Evolutionary conservation across 345 rosid genomes (phyloP), one percentile per base, ranked within the genome.

Genomic region (Gossypium australe): DNA sequence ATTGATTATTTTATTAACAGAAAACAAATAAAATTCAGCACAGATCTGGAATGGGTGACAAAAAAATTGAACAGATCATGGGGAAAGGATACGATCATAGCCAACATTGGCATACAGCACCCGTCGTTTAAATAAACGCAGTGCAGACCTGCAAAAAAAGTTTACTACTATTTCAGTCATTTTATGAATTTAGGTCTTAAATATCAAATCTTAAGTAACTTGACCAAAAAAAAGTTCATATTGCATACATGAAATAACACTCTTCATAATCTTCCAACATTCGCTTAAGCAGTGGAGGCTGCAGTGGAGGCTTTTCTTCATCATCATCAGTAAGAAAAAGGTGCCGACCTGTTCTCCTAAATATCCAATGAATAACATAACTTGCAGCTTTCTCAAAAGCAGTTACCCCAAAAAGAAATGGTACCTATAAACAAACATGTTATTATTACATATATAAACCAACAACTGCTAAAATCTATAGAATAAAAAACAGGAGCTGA

Each of bases 371-470:
- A 80, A 95, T 93, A 81, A 95, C 84, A 77, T 79, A 85, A 78
- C 79, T 82, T 59, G 99, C 98, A 78, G 83, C 86, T 83, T 87
- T 93, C 85, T 95, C 99, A 58, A 95, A 78, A 79, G 97, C 96
- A 71, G 90, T 61, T 41, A 95, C 84, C 56, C 99, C 99, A 82
- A 95, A 93, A 80, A 95, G 99, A 86, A 95, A 95, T 14, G 99
- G 99, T n/a, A 93, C 99, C 98, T 95, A 84, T 77, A 84, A 73
- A 34, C 47, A 61, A 63, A 3, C 13, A 38, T 34, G 38, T 63
- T 7, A 9, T 12, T 11, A 1, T 58, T 27, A 57, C 17, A 44
- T 34, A 4, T 7, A 34, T 6, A 34, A 34, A 34, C 41, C 41
- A 34, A 5, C 11, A 69, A 69, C 20, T 61, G n/a, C 56, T 20